These are phyloP conservation scores for Neurospora sp. DNA, from an alignment of 495 filamentous ascomycete genomes.

Conservation along the genomic window DNA sequence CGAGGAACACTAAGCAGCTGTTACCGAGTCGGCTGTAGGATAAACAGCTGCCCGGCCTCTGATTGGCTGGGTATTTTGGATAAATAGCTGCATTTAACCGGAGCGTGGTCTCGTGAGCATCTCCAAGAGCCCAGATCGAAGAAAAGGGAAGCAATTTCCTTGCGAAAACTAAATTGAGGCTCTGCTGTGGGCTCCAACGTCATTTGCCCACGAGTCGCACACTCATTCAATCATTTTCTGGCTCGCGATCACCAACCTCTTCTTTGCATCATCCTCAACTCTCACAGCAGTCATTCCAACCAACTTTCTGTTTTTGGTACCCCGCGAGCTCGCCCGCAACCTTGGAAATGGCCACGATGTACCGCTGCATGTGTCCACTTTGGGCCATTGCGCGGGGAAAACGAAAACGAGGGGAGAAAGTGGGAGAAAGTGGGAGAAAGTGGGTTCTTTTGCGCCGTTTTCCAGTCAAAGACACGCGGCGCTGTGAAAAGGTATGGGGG, in stretches of 20 bases:
- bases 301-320: not conserved
- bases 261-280: not conserved
- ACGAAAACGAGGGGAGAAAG: not conserved
- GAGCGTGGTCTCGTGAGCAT: not conserved
- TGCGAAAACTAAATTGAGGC: not conserved
- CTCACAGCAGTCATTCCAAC: not conserved
- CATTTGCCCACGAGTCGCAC: not conserved
- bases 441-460: not conserved
- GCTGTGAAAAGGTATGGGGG: not conserved
- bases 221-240: not conserved
- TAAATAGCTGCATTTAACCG: not conserved
- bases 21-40: not conserved
- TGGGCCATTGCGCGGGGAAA: not conserved
- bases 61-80: not conserved
- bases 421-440: not conserved
- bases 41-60: not conserved
- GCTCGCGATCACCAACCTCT: not conserved
- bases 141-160: not conserved
- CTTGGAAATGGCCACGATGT: not conserved
- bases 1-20: not conserved
- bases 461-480: not conserved
- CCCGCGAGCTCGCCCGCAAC: not conserved
- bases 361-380: not conserved
- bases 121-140: not conserved
- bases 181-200: not conserved